Base-by-base conservation (phyloP, 2,329 filamentous ascomycete genomes). In the Pseudonectria foliicola region DNA sequence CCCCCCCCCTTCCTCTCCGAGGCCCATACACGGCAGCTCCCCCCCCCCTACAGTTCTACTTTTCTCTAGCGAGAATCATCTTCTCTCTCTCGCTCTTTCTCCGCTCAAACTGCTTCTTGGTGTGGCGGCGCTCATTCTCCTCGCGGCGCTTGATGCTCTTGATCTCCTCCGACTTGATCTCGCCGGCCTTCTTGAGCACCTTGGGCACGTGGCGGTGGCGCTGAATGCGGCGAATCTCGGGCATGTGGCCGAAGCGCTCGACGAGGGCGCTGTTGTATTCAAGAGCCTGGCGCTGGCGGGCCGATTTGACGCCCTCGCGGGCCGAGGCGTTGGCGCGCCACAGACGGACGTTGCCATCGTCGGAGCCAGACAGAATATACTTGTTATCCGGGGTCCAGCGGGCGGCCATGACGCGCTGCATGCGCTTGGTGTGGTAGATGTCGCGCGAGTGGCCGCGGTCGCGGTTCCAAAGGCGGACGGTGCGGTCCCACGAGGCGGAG, bases 371-470 rank as follows among this genome's bases (percentile, higher is more conserved):
- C 30, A 98, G 73, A 14, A 98, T 66, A 58, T 94, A 98, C 51
- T 85, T 85, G 46, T 83, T 81, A 59, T 98, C 92, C 6, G 88
- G 85, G 0, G 88, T 92, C 73, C 85, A 96, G 42, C 76, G 77
- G 31, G 80, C 80, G 8, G 82, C 81, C 66, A 93, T 93, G 37
- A 95, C 88, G 49, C 90, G 77, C 67, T 96, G 90, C 90, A 95
- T 95, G 44, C 92, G 80, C 65, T 95, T 94, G 13, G 92, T 96
- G 67, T 96, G 89, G 64, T 96, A 98, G 31, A 95, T 80, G 55
- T 98, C 92, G 49, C 89, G 75, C 11, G 85, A 89, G 62, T 92
- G 86, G 15, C 90, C 90, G 42, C 81, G 70, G 45, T 81, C 76
- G 37, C 85, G 75, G 56, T 78, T 78, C 85, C 88, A 96, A 32